Percentiles rank a stretch among this genome's conserved stretches.
Conservation (phyloP, 345 rosid species). For the Eucalyptus victrix region DNA sequence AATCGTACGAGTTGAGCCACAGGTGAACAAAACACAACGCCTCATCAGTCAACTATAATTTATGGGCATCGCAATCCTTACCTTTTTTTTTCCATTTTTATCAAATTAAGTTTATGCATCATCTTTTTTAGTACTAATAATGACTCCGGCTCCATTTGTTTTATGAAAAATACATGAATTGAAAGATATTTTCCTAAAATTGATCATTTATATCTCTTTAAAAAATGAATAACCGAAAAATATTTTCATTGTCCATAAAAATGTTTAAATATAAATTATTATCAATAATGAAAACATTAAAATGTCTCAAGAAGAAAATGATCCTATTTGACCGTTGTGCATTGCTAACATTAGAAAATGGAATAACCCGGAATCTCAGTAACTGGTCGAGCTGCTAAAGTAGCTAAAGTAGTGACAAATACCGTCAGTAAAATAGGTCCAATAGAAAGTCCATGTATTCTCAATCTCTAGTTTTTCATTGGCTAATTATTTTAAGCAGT, state of each 20-base stretch:
- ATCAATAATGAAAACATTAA: too few relatives aligned
- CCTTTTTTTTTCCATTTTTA: not conserved
- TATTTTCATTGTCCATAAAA: not conserved
- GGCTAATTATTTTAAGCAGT: not conserved
- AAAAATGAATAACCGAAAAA: not conserved
- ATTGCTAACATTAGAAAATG: too few relatives aligned
- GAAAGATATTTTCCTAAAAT: not conserved
- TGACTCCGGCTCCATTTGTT: fast-evolving
- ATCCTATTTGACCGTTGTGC: too few relatives aligned
- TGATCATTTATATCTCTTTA: not conserved
- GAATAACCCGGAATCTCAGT: too few relatives aligned
- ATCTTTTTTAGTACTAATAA: not conserved
- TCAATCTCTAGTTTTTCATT: too few relatives aligned
- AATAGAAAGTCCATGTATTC: too few relatives aligned
- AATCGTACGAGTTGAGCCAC: not conserved
- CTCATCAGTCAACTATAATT: not conserved
- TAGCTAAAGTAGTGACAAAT: too few relatives aligned
- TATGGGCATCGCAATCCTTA: not conserved
- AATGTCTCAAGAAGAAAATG: too few relatives aligned
- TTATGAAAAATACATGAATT: not conserved
- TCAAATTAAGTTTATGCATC: not conserved
- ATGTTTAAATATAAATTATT: not conserved
- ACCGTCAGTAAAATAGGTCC: too few relatives aligned
- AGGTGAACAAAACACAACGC: not conserved
- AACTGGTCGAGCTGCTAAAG: too few relatives aligned